These are phyloP conservation scores for Neofusicoccum sp. DNA, from an alignment of 2,329 filamentous ascomycete genomes.

Conservation along the genomic window DNA sequence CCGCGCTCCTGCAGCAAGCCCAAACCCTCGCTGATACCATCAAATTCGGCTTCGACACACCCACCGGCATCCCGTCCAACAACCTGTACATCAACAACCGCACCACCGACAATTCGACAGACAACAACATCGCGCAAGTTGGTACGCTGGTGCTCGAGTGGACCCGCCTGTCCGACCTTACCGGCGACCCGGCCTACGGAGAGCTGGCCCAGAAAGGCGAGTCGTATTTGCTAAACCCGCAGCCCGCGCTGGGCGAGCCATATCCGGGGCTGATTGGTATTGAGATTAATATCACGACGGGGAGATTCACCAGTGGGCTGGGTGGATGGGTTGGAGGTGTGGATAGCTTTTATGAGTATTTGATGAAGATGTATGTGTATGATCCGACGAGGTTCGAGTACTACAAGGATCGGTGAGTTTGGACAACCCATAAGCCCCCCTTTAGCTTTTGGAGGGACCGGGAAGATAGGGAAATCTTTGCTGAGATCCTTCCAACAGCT, in stretches of 20 bases:
- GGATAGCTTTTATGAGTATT: slow-evolving; percentile 85
- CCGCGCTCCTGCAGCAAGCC: slow-evolving; percentile 65
- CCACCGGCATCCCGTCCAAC: slow-evolving; percentile 72
- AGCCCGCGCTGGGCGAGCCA: slow-evolving; percentile 62
- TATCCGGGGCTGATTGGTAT: slow-evolving; percentile 76
- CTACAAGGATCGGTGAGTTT: slow-evolving; percentile 64
- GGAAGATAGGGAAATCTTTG: slow-evolving; percentile 42
- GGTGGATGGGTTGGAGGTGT: slow-evolving; percentile 77
- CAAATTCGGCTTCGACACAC: slow-evolving; percentile 74
- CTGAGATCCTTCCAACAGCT: slow-evolving; percentile 38
- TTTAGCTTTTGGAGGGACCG: slow-evolving; percentile 66
- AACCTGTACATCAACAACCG: slow-evolving; percentile 59
- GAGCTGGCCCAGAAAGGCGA: slow-evolving; percentile 66
- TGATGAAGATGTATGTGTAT: slow-evolving; percentile 89
- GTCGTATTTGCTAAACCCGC: slow-evolving; percentile 65
- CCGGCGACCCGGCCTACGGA: slow-evolving; percentile 65
- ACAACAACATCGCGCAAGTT: slow-evolving; percentile 72
- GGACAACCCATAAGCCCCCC: no score
- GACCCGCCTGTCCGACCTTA: slow-evolving; percentile 75
- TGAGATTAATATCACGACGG: slow-evolving; percentile 62
- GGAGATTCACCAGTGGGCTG: slow-evolving; percentile 62
- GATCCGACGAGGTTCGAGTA: slow-evolving; percentile 60
- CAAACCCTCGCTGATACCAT: slow-evolving; percentile 68
- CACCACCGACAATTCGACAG: slow-evolving; percentile 48
- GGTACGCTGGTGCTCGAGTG: slow-evolving; percentile 82